Base-by-base conservation (phyloP, 768 basidiomycete species). In the Phaeotremella skinneri region DNA sequence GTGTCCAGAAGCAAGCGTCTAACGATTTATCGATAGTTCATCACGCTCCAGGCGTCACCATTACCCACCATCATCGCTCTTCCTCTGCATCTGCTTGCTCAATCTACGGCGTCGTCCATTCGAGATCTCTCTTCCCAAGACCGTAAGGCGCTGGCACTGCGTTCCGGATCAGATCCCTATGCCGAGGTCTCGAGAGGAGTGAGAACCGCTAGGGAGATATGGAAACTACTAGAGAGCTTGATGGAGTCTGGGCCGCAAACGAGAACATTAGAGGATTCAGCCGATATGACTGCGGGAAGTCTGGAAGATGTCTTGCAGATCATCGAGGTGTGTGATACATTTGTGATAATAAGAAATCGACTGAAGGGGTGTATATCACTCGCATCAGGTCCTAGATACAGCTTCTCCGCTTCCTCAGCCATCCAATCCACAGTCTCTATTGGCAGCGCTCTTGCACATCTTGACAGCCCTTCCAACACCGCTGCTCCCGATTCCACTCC, bases 201-300 rank as follows among this genome's bases (percentile, higher is more conserved):
- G 32, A 67, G 60, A 45, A 60, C 72, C 4, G 67, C 59, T 0
- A 47, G 45, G 23, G 68, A 67, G 52, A 49, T 73, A 7, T 73
- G 72, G 72, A 49, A 53, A 23, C 27, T 70, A 20, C 43, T 73
- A 34, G 72, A 70, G 31, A 59, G 61, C 23, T 59, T 73, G 16
- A 73, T 73, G 69, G 58, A 60, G 14, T 43, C 42, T 23, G 61
- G 63, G 3, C 27, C 21, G 59, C 17, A 34, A 58, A 1, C 50
- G 47, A 39, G 64, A 53, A 0, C 42, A 65, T 2, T 70, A 64
- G 67, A 41, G 39, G 17, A 7, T 20, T 11, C 13, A 9, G 47
- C 27, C 4, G 26, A 43, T 11, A 52, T 27, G 26, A 13, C 13
- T 14, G 25, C 30, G 1, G 25, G 26, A 4, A 56, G 52, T 27